These are phyloP conservation scores for Penicillium sp. DNA, from an alignment of 2,329 filamentous ascomycete species.

Conservation along the genomic window DNA sequence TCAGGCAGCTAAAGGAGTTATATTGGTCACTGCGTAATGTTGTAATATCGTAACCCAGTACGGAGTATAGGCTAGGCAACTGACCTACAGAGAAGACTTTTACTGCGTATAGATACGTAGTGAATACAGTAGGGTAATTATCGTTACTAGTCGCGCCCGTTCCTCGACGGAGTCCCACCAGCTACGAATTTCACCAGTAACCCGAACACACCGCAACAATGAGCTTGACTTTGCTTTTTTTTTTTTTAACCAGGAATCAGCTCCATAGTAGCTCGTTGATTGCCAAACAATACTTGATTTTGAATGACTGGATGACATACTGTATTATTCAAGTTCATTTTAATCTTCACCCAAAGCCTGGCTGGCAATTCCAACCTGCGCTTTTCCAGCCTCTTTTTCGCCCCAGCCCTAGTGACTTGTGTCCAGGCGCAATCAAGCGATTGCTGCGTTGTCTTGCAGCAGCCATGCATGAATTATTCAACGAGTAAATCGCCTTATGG, in stretches of 20 bases:
- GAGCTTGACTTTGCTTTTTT: neutral
- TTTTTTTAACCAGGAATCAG: neutral
- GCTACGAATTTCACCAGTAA: neutral
- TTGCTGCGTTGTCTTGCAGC: constrained; percentile 10
- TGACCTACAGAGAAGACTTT: neutral
- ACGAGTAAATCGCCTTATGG: neutral
- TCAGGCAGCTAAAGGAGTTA: constrained; percentile 2
- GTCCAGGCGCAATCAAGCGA: constrained; percentile 3
- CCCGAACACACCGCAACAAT: neutral
- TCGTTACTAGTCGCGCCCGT: constrained; percentile 6
- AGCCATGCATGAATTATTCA: constrained; percentile 4
- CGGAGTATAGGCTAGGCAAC: neutral
- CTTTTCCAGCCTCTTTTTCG: constrained; percentile 7
- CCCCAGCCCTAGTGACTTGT: neutral
- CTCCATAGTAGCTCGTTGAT: too few relatives aligned
- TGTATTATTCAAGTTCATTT: neutral
- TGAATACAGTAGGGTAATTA: constrained; percentile 2
- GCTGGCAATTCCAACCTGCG: constrained; percentile 1
- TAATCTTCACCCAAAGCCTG: neutral
- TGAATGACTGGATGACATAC: neutral
- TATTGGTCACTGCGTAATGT: neutral
- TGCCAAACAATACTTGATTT: neutral
- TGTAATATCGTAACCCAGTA: neutral
- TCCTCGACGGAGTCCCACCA: constrained; percentile 3
- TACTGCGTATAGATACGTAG: neutral